Base-by-base conservation (phyloP, 108 stramenopile genomes). In the Cyclostephanos tholiformis region DNA sequence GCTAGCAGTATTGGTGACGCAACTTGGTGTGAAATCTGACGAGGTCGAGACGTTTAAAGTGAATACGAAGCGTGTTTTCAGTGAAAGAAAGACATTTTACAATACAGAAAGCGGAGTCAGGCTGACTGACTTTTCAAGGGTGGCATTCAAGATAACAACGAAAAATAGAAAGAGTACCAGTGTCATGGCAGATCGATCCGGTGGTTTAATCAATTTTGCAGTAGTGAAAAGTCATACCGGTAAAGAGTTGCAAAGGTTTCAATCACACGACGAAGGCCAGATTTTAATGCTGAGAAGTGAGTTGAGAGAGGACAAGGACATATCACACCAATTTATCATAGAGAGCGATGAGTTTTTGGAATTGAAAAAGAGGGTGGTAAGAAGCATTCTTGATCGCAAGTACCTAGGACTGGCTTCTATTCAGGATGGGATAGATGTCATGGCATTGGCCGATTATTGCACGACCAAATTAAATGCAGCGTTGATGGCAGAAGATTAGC, bases 121-220 rank as follows among this genome's bases (percentile, higher is more conserved):
- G 53, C 30, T 77, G 26, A 87, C 90, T 0, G 93, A 94, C 60
- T 94, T 91, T 76, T 83, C 78, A 14, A 68, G 73, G 20, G 74
- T 88, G 43, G 85, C 82, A 41, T 95, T 95, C 67, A 85, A 83
- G 39, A 77, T 95, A 22, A 82, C 63, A 17, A 91, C 87, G 26
- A 84, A 72, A 60, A 70, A 65, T 26, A 89, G 91, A 13, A 46
- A 48, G 29, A 67, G 12, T 32, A 86, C 87, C 12, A 89, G 76
- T 69, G 86, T 95, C 30, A 87, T 89, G 58, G 90, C 94, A 50
- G 91, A 92, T 82, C 84, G 94, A 23, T 92, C 90, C 73, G 91
- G 91, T 19, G 91, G 90, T 14, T 76, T 89, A 51, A 86, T 89
- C 38, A 87, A 85, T 75, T 86, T 87, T 61, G 88, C 76, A 9